phyloP scores from a whole-genome alignment of 225 moss, liverwort and hornwort genomes.

The Takakia lepidozioides region DNA sequence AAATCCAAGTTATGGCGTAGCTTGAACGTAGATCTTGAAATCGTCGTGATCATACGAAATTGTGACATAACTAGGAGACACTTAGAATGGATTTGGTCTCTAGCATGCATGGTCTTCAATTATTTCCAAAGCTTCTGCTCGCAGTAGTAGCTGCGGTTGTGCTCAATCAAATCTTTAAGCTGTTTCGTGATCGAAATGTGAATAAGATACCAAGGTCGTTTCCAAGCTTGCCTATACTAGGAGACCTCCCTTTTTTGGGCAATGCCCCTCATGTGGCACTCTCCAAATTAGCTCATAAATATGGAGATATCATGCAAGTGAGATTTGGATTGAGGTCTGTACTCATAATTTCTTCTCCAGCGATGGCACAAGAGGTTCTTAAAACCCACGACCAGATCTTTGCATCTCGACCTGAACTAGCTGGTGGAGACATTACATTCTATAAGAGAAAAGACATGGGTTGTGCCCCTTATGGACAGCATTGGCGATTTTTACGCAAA shows the following conservation, averaged over 20 bases:
- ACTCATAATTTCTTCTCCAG: constrained; percentile 10
- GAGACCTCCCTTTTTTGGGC: constrained; percentile 2
- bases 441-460: constrained; percentile 11
- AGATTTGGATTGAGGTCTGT: constrained; percentile 1
- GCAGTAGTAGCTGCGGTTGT: too few species aligned
- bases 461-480: constrained; percentile 23
- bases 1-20: too few species aligned
- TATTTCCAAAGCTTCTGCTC: too few species aligned
- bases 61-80: too few species aligned
- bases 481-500: constrained; percentile 12
- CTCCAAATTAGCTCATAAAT: constrained; percentile 4
- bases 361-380: constrained; percentile 14
- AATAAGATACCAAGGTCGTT: constrained; percentile 5
- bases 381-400: constrained; percentile 27
- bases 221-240: constrained; percentile 18
- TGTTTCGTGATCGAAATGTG: too few species aligned
- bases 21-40: too few species aligned
- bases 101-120: too few species aligned
- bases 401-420: constrained; percentile 12
- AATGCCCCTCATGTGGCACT: constrained; percentile 5
- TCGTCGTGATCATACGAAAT: too few species aligned
- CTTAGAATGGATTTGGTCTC: too few species aligned
- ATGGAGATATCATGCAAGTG: constrained; percentile 14
- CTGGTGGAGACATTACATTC: not conserved
- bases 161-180: too few species aligned